Percentiles rank a stretch among this genome's conserved stretches.
These are phyloP conservation scores for Ogataea nakhonphanomensis DNA, from an alignment of 805 yeast species.

Conservation along the genomic window DNA sequence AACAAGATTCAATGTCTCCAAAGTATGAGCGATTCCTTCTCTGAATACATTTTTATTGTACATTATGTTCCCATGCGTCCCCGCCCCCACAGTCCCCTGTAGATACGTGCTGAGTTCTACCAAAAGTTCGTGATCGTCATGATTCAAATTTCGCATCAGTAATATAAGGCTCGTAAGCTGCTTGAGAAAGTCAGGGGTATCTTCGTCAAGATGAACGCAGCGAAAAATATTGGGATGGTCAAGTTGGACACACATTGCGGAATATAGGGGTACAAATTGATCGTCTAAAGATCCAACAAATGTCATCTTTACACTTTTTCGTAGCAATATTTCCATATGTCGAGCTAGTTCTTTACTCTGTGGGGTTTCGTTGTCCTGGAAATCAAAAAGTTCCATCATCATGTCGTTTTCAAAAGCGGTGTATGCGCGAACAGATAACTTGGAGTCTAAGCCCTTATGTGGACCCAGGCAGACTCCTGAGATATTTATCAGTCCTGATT, in stretches of 20 bases:
- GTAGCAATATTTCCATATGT: constrained; percentile 62
- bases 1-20: constrained; percentile 68
- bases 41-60: constrained; percentile 64
- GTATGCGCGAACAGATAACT: constrained; percentile 75
- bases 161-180: constrained; percentile 28
- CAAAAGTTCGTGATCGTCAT: constrained; percentile 31
- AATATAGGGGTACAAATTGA: constrained; percentile 88
- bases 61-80: constrained; percentile 78
- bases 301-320: constrained; percentile 69
- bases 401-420: constrained; percentile 85
- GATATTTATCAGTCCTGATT: constrained; percentile 81
- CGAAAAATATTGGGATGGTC: constrained; percentile 86
- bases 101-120: constrained; percentile 67
- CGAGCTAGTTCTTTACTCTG: constrained; percentile 70
- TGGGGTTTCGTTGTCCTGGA: constrained; percentile 68
- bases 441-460: constrained; percentile 80
- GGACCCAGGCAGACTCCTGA: constrained; percentile 94
- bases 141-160: constrained; percentile 26
- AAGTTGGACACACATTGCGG: constrained; percentile 73
- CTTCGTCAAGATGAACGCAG: constrained; percentile 70
- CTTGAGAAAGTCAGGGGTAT: constrained; percentile 41
- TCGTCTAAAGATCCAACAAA: constrained; percentile 87
- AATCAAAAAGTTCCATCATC: constrained; percentile 79
- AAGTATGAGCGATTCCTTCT: constrained; percentile 63
- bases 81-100: constrained; percentile 69